These are phyloP conservation scores for Salix brachista DNA, from an alignment of 345 rosid species.

Conservation along the genomic window DNA sequence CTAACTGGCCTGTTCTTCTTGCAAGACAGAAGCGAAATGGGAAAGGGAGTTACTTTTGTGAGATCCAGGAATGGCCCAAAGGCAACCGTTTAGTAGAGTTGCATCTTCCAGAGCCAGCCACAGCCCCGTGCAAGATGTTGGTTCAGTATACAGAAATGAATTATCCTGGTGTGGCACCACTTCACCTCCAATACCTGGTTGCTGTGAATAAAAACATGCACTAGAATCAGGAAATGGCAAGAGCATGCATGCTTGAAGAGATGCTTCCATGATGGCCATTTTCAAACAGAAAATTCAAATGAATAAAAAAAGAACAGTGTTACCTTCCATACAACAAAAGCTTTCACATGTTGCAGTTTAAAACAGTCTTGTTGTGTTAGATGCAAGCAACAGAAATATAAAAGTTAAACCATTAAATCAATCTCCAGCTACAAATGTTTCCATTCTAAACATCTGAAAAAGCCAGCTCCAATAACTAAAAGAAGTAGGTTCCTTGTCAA, in stretches of 20 bases:
- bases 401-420: too few species aligned
- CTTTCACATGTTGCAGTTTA: neutral
- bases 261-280: too few species aligned
- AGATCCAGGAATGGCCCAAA: constrained; percentile 97
- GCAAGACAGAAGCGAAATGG: neutral
- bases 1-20: neutral
- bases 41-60: constrained; percentile 54
- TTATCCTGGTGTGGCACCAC: constrained; percentile 95
- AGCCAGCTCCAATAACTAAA: too few species aligned
- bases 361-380: too few species aligned
- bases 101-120: constrained; percentile 98
- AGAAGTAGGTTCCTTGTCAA: too few species aligned
- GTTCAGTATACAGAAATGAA: constrained; percentile 83
- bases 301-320: neutral
- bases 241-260: neutral
- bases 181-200: constrained; percentile 98
- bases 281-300: neutral
- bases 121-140: constrained; percentile 82
- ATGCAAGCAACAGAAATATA: too few species aligned
- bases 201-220: constrained; percentile 38
- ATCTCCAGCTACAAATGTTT: too few species aligned
- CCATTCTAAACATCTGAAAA: too few species aligned
- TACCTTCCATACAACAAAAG: neutral
- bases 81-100: constrained; percentile 73
- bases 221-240: neutral